phyloP scores from a whole-genome alignment of 495 filamentous ascomycete genomes.

The Aspergillus cristatus region DNA sequence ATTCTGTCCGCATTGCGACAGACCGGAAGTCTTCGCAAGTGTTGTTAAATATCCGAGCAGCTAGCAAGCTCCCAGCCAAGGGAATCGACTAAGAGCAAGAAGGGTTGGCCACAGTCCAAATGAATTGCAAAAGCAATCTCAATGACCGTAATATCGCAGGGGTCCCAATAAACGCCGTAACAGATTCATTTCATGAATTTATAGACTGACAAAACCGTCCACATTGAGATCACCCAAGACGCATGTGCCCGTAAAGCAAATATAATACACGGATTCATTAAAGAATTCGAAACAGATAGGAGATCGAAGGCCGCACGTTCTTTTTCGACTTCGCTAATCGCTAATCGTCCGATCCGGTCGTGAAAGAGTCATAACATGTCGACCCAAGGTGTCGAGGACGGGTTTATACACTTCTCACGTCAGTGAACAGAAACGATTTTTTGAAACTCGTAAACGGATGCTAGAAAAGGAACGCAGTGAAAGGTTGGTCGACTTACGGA shows the following conservation, averaged over 20 bases:
- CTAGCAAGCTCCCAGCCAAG: too few relatives aligned
- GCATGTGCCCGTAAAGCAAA: conserved; percentile 9
- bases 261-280: conserved; percentile 19
- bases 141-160: neutral
- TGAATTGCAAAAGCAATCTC: too few relatives aligned
- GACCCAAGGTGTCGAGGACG: conserved; percentile 2
- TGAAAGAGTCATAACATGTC: neutral
- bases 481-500: conserved; percentile 44
- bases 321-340: conserved; percentile 1
- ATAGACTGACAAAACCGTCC: neutral
- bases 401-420: conserved; percentile 13
- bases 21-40: too few relatives aligned
- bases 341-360: conserved; percentile 1
- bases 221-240: conserved; percentile 2
- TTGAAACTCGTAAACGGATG: neutral
- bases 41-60: too few relatives aligned
- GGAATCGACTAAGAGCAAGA: too few relatives aligned
- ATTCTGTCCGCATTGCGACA: too few relatives aligned
- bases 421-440: conserved; percentile 1
- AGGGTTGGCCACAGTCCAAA: too few relatives aligned
- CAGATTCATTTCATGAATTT: neutral
- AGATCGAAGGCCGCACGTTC: conserved; percentile 2
- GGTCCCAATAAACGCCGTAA: neutral
- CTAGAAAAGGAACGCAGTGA: neutral
- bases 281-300: conserved; percentile 5